Conservation (phyloP, 2,329 filamentous ascomycete species). For the Diaporthe ilicicola region DNA sequence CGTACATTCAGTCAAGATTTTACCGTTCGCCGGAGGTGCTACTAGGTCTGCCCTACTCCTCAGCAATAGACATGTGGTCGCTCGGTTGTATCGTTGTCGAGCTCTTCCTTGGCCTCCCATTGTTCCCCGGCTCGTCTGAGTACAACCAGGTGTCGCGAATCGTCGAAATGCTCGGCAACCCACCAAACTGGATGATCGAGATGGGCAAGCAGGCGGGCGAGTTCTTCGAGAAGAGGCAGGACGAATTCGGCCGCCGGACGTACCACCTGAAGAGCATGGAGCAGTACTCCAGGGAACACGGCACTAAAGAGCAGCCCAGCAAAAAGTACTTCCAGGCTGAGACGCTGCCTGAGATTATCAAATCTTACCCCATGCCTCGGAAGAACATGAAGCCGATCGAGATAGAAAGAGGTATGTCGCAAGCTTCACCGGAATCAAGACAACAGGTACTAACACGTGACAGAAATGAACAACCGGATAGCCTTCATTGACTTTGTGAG, state of each 20-base stretch:
- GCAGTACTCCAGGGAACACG: constrained; percentile 94
- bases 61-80: constrained; percentile 99
- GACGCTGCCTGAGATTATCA: constrained; percentile 95
- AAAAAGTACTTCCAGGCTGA: constrained; percentile 99
- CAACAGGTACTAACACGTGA: constrained; percentile 35
- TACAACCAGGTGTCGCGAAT: constrained; percentile 99
- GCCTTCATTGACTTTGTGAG: constrained; percentile 99
- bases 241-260: constrained; percentile 90
- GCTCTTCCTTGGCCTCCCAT: constrained; percentile 89
- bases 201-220: constrained; percentile 98
- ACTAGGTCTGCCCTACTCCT: constrained; percentile 95
- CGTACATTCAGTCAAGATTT: constrained; percentile 98
- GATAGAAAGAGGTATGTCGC: constrained; percentile 84
- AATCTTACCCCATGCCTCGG: constrained; percentile 95
- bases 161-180: constrained; percentile 96
- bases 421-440: constrained; percentile 25
- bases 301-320: constrained; percentile 97
- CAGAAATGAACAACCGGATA: constrained; percentile 98
- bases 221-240: constrained; percentile 92
- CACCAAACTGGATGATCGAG: constrained; percentile 98
- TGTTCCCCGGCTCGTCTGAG: constrained; percentile 97
- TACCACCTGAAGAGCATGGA: constrained; percentile 98
- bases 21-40: constrained; percentile 97
- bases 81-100: constrained; percentile 98
- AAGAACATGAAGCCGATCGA: constrained; percentile 99